phyloP scores from a whole-genome alignment of 1,284 basidiomycete species.

The Boletus holoroseus region DNA sequence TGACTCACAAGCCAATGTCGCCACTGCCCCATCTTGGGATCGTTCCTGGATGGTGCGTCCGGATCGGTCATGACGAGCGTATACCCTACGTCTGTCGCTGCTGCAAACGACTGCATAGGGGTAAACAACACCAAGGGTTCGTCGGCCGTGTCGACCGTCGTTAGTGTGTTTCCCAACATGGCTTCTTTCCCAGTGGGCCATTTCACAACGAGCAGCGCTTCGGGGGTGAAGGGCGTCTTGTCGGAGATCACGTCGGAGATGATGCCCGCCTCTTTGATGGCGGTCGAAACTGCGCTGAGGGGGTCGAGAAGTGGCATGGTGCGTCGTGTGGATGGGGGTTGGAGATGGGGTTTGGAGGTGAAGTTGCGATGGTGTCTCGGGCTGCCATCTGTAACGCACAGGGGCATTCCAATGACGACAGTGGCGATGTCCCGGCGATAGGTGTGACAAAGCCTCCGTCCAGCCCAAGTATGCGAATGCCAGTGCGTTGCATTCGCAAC shows the following conservation, averaged over 20 bases:
- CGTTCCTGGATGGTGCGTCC: conserved; percentile 54
- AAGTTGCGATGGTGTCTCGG: background rate
- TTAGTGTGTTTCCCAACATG: conserved; percentile 47
- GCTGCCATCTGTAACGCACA: conserved; percentile 4
- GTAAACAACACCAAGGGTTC: conserved; percentile 51
- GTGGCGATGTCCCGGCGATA: conserved; percentile 1
- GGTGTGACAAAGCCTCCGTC: no score
- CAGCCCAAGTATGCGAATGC: no score
- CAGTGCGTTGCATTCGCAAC: background rate
- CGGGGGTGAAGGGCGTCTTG: conserved; percentile 39
- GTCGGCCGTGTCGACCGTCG: conserved; percentile 42
- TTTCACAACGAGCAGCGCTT: conserved; percentile 48
- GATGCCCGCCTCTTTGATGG: conserved; percentile 42
- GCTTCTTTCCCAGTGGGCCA: conserved; percentile 49
- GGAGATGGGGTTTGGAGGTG: background rate
- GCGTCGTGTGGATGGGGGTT: background rate
- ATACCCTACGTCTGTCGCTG: conserved; percentile 43
- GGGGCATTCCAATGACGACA: conserved; percentile 15
- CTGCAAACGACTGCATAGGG: conserved; percentile 39
- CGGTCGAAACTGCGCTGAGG: conserved; percentile 36
- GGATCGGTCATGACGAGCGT: conserved; percentile 66
- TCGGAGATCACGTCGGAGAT: conserved; percentile 54
- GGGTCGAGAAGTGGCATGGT: conserved; percentile 35
- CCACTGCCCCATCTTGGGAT: conserved; percentile 54
- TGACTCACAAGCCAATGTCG: conserved; percentile 61